phyloP scores from a whole-genome alignment of 495 filamentous ascomycete species.

The Penicillium daleae region DNA sequence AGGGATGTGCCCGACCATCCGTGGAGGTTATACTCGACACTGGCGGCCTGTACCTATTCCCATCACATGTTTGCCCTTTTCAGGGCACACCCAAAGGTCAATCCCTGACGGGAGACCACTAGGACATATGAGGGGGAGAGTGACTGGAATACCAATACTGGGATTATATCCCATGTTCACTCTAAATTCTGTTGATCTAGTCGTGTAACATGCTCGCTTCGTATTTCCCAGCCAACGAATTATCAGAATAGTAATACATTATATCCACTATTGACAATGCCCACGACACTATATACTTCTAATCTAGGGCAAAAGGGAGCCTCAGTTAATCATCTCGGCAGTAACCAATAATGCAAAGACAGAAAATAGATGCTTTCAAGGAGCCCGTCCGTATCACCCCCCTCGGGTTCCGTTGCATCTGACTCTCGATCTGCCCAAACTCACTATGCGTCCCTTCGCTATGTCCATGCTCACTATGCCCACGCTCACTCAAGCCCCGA shows the following conservation, averaged over 20 bases:
- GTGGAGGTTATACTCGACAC: too few relatives aligned
- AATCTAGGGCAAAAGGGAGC: neutral
- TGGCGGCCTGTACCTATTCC: too few relatives aligned
- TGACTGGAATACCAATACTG: neutral
- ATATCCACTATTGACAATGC: neutral
- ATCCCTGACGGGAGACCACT: too few relatives aligned
- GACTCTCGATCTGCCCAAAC: neutral
- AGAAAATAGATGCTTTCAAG: neutral
- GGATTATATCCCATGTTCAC: too few relatives aligned
- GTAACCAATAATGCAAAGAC: neutral
- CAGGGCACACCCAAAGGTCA: too few relatives aligned
- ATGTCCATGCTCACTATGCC: neutral
- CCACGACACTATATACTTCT: neutral
- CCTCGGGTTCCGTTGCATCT: neutral
- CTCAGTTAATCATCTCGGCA: neutral
- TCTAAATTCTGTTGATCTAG: too few relatives aligned
- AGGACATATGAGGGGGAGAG: neutral
- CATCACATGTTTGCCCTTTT: too few relatives aligned
- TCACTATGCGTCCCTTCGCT: neutral
- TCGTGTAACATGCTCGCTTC: neutral
- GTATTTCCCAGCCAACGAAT: neutral
- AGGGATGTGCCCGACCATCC: too few relatives aligned
- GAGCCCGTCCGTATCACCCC: neutral
- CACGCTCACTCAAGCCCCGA: neutral
- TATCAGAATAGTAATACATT: neutral